Base-by-base conservation (phyloP, 2,329 filamentous ascomycete species). In the Fusarium sulawesiense region DNA sequence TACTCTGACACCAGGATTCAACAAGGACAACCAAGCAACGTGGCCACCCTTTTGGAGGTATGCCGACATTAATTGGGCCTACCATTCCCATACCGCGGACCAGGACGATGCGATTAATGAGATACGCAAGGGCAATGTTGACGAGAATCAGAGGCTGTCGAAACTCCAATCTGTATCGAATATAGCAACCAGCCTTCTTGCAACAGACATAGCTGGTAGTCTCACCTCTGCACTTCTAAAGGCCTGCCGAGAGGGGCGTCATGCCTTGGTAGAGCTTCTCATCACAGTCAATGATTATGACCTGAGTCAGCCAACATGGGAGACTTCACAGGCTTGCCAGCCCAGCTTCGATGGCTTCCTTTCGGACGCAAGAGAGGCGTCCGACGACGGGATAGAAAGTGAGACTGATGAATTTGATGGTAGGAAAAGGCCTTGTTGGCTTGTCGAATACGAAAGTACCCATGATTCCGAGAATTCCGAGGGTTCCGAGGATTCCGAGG, bases 1-100 rank as follows among this genome's bases (percentile, higher is more conserved):
- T 2, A 30, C 2, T 18, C 0, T 5, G 3, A 3, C 1, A 0
- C 4, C 27, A 32, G n/a, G 2, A 0, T 48, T 21, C 27, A 2
- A 30, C 13, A 30, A 21, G n/a, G n/a, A n/a, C n/a, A n/a, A n/a
- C n/a, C n/a, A 21, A 21, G 1, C 14, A 20, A 21, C 27, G 4
- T 21, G 46, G 27, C 46, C 46, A 0, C 46, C 46, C 1, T 48
- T 48, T 21, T 21, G 27, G n/a, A 4, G 9, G 2, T 48, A 48
- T 11, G n/a, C 46, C 3, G 2, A 48, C 4, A 12, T 48, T 6
- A 48, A 48, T 6, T 48, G 46, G 46, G 27, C 13, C 9, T 48
- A 32, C 27, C 46, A 48, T 21, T 48, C n/a, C 7, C n/a, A 10
- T 0, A 3, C n/a, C 27, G 18, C 46, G 2, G 1, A 48, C 2